Evolutionary conservation across 306 rosid genomes (phyloP), one percentile per base, ranked within the genome.

Genomic region (Cercis canadensis): DNA sequence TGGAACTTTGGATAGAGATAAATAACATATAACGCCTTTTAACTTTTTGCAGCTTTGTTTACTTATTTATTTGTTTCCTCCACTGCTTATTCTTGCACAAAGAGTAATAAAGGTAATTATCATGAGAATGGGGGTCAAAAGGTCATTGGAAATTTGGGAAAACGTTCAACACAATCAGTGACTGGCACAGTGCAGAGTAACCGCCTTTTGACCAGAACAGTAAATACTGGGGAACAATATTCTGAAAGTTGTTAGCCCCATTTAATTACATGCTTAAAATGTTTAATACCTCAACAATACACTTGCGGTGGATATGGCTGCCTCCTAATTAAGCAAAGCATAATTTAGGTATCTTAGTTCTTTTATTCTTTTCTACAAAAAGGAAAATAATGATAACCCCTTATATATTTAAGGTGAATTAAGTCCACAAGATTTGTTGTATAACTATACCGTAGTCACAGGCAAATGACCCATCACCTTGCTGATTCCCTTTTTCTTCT

Each of bases 121-220:
- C 64, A 77, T 32, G 57, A 19, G 33, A 24, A n/a, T 24, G 12
- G 11, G 12, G 55, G 76, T 65, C 74, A 78, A 67, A 77, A 74
- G 78, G 11, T 44, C 24, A 8, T 69, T 56, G 62, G 79, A 67
- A 81, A 60, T 70, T 57, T 5, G 45, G 47, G 75, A 69, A 58
- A 70, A 43, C 37, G 76, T 74, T 64, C 49, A 15, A 32, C 31
- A 67, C 33, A 65, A 63, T 69, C 78, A 59, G 80, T 69, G 78
- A 82, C 72, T 17, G 70, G 29, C 65, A 73, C 81, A 63, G 77
- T 75, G 7, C 47, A 72, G 56, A 29, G 52, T 64, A 67, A 81
- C 82, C 44, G 57, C 55, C 75, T 34, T 80, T 84, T 84, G 89
- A 84, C 86, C 82, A 55, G 44, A 62, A 76, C 59, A 46, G 51